Conservation (phyloP, 306 rosid species). For the Myrica gale region DNA sequence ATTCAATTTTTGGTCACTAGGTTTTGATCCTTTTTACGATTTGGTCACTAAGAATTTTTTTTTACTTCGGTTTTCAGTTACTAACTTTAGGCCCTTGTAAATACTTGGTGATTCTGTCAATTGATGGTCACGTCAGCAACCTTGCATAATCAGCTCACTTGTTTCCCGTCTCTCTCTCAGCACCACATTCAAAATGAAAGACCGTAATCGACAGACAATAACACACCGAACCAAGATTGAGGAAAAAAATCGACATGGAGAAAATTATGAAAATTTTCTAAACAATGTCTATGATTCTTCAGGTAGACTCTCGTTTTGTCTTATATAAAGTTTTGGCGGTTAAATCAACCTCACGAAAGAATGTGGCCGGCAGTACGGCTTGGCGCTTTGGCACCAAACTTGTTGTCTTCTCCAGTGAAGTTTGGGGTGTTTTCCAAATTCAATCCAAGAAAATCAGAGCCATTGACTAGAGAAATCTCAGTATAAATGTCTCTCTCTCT, state of each 20-base stretch:
- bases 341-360: constrained; percentile 36
- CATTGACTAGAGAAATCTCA: constrained; percentile 26
- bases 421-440: constrained; percentile 26
- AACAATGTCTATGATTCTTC: background rate
- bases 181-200: too few species aligned
- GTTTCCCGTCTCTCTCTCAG: too few species aligned
- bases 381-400: constrained; percentile 24
- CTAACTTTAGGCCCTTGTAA: too few species aligned
- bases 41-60: too few species aligned
- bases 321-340: background rate
- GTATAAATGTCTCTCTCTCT: constrained; percentile 25
- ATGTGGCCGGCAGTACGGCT: constrained; percentile 10
- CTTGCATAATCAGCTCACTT: too few species aligned
- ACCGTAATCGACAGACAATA: too few species aligned
- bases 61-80: too few species aligned
- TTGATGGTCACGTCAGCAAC: too few species aligned
- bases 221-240: background rate
- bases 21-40: too few species aligned
- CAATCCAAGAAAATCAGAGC: constrained; percentile 39
- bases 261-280: background rate
- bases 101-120: too few species aligned
- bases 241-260: background rate
- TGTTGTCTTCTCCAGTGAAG: constrained; percentile 17
- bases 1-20: too few species aligned
- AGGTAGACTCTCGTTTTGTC: too few species aligned